Evolutionary conservation across 23 red algal species (phyloP).

Genomic region (Cyanidioschyzon merolae): DNA sequence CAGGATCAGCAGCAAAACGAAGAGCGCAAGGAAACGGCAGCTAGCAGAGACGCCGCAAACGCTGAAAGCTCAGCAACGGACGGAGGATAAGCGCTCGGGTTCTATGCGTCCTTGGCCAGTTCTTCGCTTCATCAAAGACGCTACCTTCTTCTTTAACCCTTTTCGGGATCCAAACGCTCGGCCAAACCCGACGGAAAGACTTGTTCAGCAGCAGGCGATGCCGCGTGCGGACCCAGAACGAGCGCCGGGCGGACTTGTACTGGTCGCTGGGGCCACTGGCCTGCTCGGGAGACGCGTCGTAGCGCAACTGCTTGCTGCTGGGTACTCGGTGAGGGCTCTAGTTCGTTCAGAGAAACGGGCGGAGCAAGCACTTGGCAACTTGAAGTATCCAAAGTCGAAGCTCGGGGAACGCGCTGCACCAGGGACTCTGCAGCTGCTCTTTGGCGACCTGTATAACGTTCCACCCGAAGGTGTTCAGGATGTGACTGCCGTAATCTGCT

Average conservation of each 20-base stretch:
- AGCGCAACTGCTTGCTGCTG: constrained; percentile 25
- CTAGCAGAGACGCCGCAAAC: too few relatives aligned
- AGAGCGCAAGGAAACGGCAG: too few relatives aligned
- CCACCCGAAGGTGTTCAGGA: constrained; percentile 43
- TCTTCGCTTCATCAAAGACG: constrained; percentile 22
- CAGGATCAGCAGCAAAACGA: too few relatives aligned
- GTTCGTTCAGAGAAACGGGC: constrained; percentile 34
- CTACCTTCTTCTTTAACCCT: constrained; percentile 32
- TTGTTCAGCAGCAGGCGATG: background rate
- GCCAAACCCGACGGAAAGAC: constrained; percentile 11
- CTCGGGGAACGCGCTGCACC: constrained; percentile 7
- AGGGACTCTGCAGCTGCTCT: constrained; percentile 36
- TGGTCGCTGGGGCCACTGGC: constrained; percentile 85
- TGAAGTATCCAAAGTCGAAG: constrained; percentile 22
- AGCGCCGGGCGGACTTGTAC: background rate
- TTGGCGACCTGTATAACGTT: constrained; percentile 70
- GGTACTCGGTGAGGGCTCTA: constrained; percentile 51
- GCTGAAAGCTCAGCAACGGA: background rate
- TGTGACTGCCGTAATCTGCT: constrained; percentile 44
- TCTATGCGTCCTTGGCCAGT: constrained; percentile 26
- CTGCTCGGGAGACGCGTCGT: constrained; percentile 71
- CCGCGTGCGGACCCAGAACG: background rate
- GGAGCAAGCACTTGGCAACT: constrained; percentile 11
- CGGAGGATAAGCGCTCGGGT: background rate
- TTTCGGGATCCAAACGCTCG: background rate